Conservation (phyloP, 169 alveolate genomes). For the Eimeria falciformis region DNA sequence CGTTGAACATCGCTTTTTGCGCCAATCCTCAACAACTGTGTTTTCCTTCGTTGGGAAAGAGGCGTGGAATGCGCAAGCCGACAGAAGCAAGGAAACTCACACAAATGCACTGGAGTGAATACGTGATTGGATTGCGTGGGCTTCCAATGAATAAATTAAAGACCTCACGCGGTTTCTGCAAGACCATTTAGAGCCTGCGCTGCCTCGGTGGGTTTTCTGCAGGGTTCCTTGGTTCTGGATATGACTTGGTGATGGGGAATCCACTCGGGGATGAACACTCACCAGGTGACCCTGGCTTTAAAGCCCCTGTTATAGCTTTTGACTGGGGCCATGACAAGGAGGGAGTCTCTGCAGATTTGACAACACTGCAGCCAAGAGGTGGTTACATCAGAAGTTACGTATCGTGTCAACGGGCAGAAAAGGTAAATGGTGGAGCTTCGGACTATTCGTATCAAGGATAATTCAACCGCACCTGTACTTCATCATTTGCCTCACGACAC, state of each 20-base stretch:
- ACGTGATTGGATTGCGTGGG: background rate
- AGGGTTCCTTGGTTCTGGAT: conserved; percentile 76
- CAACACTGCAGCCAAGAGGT: conserved; percentile 86
- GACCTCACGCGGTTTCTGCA: too few relatives aligned
- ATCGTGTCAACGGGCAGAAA: conserved; percentile 88
- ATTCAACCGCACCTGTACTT: too few relatives aligned
- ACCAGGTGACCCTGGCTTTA: conserved; percentile 71
- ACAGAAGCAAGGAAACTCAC: too few relatives aligned
- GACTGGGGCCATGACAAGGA: conserved; percentile 78
- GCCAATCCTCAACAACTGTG: too few relatives aligned
- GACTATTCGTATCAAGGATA: too few relatives aligned
- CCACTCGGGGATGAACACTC: conserved; percentile 77
- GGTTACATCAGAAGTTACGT: conserved; percentile 87
- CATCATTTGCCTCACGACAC: too few relatives aligned
- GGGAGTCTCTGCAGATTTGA: conserved; percentile 82
- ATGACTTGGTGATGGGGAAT: conserved; percentile 68
- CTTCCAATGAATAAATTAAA: too few relatives aligned
- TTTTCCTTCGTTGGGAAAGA: too few relatives aligned
- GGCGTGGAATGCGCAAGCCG: too few relatives aligned
- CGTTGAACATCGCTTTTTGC: too few relatives aligned
- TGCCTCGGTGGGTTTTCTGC: background rate
- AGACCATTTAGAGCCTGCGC: too few relatives aligned
- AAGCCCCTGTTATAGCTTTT: conserved; percentile 63
- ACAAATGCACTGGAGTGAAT: background rate
- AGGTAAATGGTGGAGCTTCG: conserved; percentile 62